Base-by-base conservation (phyloP, 2,329 filamentous ascomycete species). In the Aspergillus caelatus region DNA sequence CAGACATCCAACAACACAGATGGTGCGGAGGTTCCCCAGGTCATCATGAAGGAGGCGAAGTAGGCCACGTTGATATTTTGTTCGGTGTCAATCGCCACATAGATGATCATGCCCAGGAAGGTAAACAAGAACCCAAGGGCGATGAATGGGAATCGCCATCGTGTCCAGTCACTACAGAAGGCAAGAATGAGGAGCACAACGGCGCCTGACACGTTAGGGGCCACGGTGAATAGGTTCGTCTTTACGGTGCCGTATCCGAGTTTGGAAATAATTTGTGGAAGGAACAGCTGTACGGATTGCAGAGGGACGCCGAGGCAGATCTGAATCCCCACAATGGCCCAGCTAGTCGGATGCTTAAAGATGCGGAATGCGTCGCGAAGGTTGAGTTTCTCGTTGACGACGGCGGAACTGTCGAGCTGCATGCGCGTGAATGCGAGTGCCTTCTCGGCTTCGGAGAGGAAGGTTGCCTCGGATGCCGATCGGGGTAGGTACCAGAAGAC, bases 11-110 rank as follows among this genome's bases (percentile, higher is more conserved):
- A 19, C 89, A 81, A 32, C 91, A 81, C 34, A 88, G 89, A 8
- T 83, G 89, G 0, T 87, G 89, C 3, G 87, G 89, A n/a, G 84
- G 88, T 70, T 30, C 71, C 71, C 86, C 89, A 91, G 9, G 86
- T 89, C 88, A 92, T 91, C 86, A 92, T 88, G 73, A 92, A 92
- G 56, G 84, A 87, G 4, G 89, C 88, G 67, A 88, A 91, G 72
- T 92, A 92, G 1, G 89, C 89, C 1, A 91, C 83, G 16, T 88
- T 74, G 41, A 72, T 46, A n/a, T 88, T 80, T 5, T 79, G 68
- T 54, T 84, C 72, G 9, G 91, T 86, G 50, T 86, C 81, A 59
- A 93, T 88, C 19, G 87, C 82, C 0, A 89, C 89, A 66, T 89
- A 92, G 70, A 93, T 90, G 71, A 92, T 84, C 78, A 93, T 91